Evolutionary conservation across 192 early-diverging fungal genomes (phyloP).

Genomic region (Linnemannia hyalina): DNA sequence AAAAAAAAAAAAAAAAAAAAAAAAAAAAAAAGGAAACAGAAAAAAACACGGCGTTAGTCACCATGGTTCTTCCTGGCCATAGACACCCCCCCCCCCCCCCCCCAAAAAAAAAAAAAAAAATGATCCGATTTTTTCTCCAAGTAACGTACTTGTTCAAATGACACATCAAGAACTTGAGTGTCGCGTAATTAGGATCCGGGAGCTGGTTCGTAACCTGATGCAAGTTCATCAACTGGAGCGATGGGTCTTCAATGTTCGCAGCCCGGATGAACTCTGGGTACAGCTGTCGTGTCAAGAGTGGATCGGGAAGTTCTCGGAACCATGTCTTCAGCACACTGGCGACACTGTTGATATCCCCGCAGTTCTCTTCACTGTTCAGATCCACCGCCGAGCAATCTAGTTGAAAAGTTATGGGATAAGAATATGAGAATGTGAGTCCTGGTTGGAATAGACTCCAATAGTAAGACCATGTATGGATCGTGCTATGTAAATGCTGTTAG

Average conservation of each 20-base stretch:
- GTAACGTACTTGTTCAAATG: constrained; percentile 82
- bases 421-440: no score
- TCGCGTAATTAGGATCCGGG: constrained; percentile 86
- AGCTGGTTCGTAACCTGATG: constrained; percentile 83
- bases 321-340: constrained; percentile 92
- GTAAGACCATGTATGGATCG: no score
- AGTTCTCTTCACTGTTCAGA: constrained; percentile 69
- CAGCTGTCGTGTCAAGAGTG: constrained; percentile 77
- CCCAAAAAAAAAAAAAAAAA: background rate
- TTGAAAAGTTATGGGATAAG: background rate
- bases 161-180: constrained; percentile 81
- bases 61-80: background rate
- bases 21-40: no score
- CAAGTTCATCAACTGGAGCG: constrained; percentile 70
- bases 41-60: background rate
- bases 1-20: background rate
- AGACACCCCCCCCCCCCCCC: constrained; percentile 3
- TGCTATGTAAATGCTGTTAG: background rate
- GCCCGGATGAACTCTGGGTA: constrained; percentile 81
- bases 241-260: constrained; percentile 77
- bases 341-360: constrained; percentile 85
- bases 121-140: no score
- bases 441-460: no score
- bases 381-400: constrained; percentile 75
- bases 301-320: constrained; percentile 95